Conservation (phyloP, 2,329 filamentous ascomycete species). For the Arthrobotrys megalospora region DNA sequence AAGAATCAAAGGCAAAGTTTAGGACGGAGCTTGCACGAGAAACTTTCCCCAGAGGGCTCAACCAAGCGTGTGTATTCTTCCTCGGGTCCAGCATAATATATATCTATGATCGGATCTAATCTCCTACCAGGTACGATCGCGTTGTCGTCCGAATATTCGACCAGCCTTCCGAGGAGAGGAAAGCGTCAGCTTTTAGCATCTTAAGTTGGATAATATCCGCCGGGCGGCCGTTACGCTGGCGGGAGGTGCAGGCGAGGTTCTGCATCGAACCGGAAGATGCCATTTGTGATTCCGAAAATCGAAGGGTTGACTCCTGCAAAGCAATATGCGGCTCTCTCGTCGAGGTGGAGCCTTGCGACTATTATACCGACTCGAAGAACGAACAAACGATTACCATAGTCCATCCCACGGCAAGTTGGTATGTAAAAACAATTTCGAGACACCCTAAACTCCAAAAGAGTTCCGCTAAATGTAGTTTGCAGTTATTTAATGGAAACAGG, state of each 20-base stretch:
- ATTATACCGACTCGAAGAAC: not conserved
- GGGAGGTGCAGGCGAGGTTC: slow-evolving; percentile 15
- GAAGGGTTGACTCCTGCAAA: not conserved
- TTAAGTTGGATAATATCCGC: not conserved
- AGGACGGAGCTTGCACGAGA: slow-evolving; percentile 54
- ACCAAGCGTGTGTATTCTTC: slow-evolving; percentile 50
- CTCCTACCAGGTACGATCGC: not conserved
- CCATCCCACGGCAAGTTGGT: slow-evolving; percentile 7
- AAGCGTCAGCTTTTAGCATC: not conserved
- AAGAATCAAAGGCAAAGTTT: slow-evolving; percentile 61
- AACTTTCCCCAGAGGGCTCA: slow-evolving; percentile 60
- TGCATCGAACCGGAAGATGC: slow-evolving; percentile 4
- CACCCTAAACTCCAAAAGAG: too few species aligned
- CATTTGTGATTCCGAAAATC: not conserved
- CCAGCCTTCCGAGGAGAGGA: not conserved
- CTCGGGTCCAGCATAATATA: not conserved
- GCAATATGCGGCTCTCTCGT: slow-evolving; percentile 5
- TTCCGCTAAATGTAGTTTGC: too few species aligned
- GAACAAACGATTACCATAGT: slow-evolving; percentile 9
- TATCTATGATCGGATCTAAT: not conserved
- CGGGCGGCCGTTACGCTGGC: not conserved
- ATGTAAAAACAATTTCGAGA: not conserved
- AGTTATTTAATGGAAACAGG: not conserved
- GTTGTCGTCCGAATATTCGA: slow-evolving; percentile 10
- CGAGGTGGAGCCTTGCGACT: not conserved